Evolutionary conservation across 2,329 filamentous ascomycete species (phyloP).

Genomic region (Beauveria varroae): DNA sequence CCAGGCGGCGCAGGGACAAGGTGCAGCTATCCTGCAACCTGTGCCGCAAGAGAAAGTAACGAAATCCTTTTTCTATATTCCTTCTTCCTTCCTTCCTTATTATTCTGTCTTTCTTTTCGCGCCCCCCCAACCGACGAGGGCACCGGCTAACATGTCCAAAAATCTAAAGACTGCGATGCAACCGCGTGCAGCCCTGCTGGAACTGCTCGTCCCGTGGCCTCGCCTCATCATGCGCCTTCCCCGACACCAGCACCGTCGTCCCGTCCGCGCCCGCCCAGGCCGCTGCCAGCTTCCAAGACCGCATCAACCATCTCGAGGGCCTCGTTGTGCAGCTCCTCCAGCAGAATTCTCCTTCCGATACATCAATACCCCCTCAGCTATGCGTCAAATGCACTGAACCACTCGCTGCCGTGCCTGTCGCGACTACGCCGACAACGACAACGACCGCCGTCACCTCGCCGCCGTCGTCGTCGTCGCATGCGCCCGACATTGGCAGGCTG

Average conservation of each 20-base stretch:
- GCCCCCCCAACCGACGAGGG: neutral
- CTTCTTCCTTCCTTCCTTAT: too few relatives aligned
- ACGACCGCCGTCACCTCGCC: neutral
- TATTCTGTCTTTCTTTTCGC: too few relatives aligned
- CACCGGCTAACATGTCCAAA: neutral
- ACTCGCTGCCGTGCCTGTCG: neutral
- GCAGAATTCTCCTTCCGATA: neutral
- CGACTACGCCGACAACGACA: neutral
- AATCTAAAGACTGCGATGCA: slow-evolving; percentile 23
- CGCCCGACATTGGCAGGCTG: slow-evolving; percentile 2
- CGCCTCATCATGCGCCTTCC: slow-evolving; percentile 20
- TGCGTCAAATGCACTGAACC: neutral
- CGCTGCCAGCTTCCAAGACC: slow-evolving; percentile 10
- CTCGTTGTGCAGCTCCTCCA: slow-evolving; percentile 15
- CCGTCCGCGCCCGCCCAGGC: slow-evolving; percentile 2
- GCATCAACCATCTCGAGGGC: slow-evolving; percentile 23
- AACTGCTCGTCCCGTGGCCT: slow-evolving; percentile 22
- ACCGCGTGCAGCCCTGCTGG: slow-evolving; percentile 24
- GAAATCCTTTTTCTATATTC: neutral
- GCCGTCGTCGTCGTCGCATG: neutral
- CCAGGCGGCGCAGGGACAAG: slow-evolving; percentile 5
- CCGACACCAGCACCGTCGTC: slow-evolving; percentile 20
- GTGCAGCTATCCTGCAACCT: slow-evolving; percentile 8
- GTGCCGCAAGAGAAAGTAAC: slow-evolving; percentile 7
- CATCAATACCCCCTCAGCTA: neutral